These are phyloP conservation scores for Herpetospermum pedunculosum DNA, from an alignment of 306 rosid genomes.

Conservation along the genomic window DNA sequence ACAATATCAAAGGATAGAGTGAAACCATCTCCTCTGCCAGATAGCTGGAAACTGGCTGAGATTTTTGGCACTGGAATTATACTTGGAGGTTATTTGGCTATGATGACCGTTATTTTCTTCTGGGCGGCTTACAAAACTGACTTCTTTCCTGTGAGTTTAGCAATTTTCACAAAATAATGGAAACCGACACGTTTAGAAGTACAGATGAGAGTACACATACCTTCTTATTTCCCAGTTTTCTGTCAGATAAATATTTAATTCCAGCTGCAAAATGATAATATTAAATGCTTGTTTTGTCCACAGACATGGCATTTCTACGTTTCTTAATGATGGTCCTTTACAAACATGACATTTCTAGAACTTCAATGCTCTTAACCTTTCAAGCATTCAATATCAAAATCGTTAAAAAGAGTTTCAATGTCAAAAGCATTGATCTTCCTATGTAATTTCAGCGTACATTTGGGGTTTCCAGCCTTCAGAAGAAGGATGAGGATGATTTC, in stretches of 20 bases:
- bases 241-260: neutral
- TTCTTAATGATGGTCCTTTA: neutral
- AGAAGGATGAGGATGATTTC: slow-evolving; percentile 21
- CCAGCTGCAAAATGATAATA: neutral
- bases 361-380: neutral
- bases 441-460: slow-evolving; percentile 37
- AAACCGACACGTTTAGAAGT: neutral
- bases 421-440: neutral
- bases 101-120: slow-evolving; percentile 89
- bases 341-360: neutral
- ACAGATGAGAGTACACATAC: neutral
- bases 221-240: neutral
- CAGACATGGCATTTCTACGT: neutral
- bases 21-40: slow-evolving; percentile 80
- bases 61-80: slow-evolving; percentile 66
- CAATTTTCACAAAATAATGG: neutral
- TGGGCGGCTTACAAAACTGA: slow-evolving; percentile 70
- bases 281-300: neutral
- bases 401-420: neutral
- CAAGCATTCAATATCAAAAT: neutral
- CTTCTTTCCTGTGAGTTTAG: slow-evolving; percentile 64
- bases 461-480: slow-evolving; percentile 64
- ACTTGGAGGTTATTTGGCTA: slow-evolving; percentile 72
- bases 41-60: slow-evolving; percentile 83
- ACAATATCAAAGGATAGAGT: slow-evolving; percentile 86